Percentiles rank a stretch among this genome's conserved stretches.
phyloP scores from a whole-genome alignment of 2,329 filamentous ascomycete species.

The Thielaviopsis cerberus region DNA sequence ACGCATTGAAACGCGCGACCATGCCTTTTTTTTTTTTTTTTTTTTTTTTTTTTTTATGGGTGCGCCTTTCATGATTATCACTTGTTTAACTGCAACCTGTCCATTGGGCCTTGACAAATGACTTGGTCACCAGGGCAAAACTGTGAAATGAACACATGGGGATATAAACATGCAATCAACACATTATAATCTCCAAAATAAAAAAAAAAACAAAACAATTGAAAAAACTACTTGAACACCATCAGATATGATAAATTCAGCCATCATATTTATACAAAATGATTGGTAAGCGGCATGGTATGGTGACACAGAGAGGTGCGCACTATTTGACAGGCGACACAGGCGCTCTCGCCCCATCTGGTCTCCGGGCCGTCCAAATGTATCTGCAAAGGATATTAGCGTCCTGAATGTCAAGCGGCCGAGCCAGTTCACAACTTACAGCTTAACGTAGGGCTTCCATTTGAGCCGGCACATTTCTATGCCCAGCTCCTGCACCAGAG shows the following conservation, averaged over 20 bases:
- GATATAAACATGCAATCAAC: too few relatives aligned
- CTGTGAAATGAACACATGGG: too few relatives aligned
- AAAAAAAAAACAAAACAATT: too few relatives aligned
- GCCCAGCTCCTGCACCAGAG: constrained; percentile 43
- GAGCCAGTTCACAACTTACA: constrained; percentile 42
- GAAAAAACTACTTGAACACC: not conserved
- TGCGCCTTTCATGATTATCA: too few relatives aligned
- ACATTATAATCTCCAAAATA: too few relatives aligned
- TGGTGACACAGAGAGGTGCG: not conserved
- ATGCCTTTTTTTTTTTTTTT: not conserved
- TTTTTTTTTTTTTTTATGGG: not conserved
- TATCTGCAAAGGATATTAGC: constrained; percentile 15
- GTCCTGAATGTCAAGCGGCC: not conserved
- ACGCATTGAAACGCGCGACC: too few relatives aligned
- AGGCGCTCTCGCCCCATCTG: constrained; percentile 6
- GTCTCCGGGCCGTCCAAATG: constrained; percentile 19
- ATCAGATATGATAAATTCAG: not conserved
- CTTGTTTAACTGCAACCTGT: too few relatives aligned
- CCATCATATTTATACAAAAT: not conserved
- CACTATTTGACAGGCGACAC: not conserved
- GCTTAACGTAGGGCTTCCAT: constrained; percentile 53
- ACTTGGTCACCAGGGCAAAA: too few relatives aligned
- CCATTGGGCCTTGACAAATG: too few relatives aligned
- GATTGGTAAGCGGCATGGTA: not conserved
- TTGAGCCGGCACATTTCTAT: constrained; percentile 50